These are phyloP conservation scores for Russula virescens DNA, from an alignment of 768 basidiomycete genomes.

Conservation along the genomic window DNA sequence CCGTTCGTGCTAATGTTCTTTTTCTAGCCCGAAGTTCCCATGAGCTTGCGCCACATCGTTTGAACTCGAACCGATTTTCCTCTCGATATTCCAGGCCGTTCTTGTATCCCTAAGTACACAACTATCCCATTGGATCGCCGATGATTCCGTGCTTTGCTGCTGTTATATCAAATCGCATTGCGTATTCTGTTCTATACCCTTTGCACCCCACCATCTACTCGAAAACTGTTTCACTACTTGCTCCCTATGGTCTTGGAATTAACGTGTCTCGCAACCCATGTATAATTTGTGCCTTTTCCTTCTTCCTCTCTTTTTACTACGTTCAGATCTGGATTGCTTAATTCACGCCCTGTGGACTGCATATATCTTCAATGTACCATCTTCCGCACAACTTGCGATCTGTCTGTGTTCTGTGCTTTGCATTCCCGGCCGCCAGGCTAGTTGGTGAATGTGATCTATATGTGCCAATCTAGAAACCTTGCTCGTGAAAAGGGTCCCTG, in stretches of 20 bases:
- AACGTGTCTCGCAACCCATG: conserved; percentile 47
- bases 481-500: background rate
- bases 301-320: conserved; percentile 25
- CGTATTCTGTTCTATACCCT: conserved; percentile 65
- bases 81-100: conserved; percentile 39
- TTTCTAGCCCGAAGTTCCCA: conserved; percentile 80
- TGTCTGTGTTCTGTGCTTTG: conserved; percentile 33
- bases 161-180: conserved; percentile 43
- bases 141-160: conserved; percentile 33
- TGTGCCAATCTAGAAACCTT: conserved; percentile 55
- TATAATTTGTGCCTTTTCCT: conserved; percentile 48
- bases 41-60: conserved; percentile 85
- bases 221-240: conserved; percentile 63
- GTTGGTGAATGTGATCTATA: conserved; percentile 68
- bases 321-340: conserved; percentile 27
- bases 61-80: conserved; percentile 41
- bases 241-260: conserved; percentile 36
- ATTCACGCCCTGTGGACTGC: conserved; percentile 24
- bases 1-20: conserved; percentile 22
- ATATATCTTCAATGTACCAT: conserved; percentile 78
- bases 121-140: conserved; percentile 28
- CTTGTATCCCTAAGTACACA: conserved; percentile 79
- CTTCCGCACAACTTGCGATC: conserved; percentile 88
- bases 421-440: conserved; percentile 66
- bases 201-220: conserved; percentile 43